Conservation (phyloP, 352 stramenopile genomes). For the Pythium utonaiense region DNA sequence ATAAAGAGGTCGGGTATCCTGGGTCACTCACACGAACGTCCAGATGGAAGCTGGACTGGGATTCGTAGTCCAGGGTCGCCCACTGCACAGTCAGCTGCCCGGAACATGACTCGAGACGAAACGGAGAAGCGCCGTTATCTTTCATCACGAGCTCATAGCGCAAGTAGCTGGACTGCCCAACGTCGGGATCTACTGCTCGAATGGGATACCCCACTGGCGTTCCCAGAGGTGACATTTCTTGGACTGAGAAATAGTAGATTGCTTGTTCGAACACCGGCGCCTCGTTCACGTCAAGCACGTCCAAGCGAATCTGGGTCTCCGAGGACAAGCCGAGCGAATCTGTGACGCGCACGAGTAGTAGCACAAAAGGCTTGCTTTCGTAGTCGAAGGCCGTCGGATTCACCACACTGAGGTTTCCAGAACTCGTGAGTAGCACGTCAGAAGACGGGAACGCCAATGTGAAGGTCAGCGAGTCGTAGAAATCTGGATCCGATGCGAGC, state of each 20-base stretch:
- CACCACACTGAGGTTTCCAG: constrained; percentile 39
- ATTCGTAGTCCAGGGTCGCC: constrained; percentile 47
- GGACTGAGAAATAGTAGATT: constrained; percentile 34
- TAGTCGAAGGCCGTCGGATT: constrained; percentile 41
- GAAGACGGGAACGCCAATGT: constrained; percentile 28
- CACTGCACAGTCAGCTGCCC: constrained; percentile 47
- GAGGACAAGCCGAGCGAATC: constrained; percentile 34
- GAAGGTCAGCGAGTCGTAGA: constrained; percentile 28
- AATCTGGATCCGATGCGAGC: constrained; percentile 32
- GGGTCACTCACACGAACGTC: constrained; percentile 40
- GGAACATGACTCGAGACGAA: constrained; percentile 52
- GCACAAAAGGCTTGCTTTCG: constrained; percentile 37
- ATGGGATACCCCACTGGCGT: constrained; percentile 46
- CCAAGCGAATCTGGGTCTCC: constrained; percentile 40
- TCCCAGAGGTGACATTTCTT: constrained; percentile 36
- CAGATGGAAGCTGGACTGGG: constrained; percentile 33
- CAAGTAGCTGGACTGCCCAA: constrained; percentile 40
- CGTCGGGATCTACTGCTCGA: constrained; percentile 41
- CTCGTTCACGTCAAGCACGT: constrained; percentile 50
- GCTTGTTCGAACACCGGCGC: constrained; percentile 37
- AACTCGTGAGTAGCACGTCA: constrained; percentile 31
- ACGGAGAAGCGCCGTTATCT: constrained; percentile 34
- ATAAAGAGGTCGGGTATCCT: constrained; percentile 34
- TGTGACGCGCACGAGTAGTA: constrained; percentile 29
- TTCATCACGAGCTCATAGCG: constrained; percentile 43